These are phyloP conservation scores for Neurospora sp. DNA, from an alignment of 495 filamentous ascomycete genomes.

Conservation along the genomic window DNA sequence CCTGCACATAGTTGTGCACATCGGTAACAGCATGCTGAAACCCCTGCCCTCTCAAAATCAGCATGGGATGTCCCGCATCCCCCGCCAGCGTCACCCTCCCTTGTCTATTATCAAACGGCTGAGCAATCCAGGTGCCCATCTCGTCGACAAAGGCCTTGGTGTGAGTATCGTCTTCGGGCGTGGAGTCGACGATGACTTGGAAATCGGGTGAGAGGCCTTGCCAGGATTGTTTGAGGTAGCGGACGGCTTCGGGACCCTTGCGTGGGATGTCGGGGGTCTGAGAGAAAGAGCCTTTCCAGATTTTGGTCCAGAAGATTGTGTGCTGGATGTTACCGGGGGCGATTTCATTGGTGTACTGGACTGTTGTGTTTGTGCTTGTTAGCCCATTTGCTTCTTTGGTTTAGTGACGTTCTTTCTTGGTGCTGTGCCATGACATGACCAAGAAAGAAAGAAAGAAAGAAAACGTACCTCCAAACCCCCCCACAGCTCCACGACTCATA, in stretches of 20 bases:
- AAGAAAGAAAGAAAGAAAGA: neutral
- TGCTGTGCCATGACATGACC: too few species aligned
- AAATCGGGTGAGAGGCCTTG: conserved; percentile 29
- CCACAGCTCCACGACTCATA: conserved; percentile 13
- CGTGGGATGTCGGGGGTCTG: conserved; percentile 4
- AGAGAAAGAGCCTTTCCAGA: conserved; percentile 18
- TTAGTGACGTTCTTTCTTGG: too few species aligned
- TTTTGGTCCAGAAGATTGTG: conserved; percentile 24
- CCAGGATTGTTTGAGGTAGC: conserved; percentile 28
- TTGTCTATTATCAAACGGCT: conserved; percentile 36
- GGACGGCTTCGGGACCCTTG: conserved; percentile 20
- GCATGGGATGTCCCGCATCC: conserved; percentile 52
- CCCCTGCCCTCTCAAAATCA: conserved; percentile 11
- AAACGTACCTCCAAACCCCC: conserved; percentile 10
- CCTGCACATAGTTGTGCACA: conserved; percentile 25
- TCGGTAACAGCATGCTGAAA: conserved; percentile 31
- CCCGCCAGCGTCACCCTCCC: conserved; percentile 44
- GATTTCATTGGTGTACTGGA: conserved; percentile 10
- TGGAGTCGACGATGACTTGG: conserved; percentile 29
- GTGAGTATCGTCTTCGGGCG: conserved; percentile 23
- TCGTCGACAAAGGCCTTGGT: conserved; percentile 16
- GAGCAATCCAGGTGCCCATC: conserved; percentile 27
- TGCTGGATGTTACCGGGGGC: neutral
- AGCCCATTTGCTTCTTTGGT: neutral
- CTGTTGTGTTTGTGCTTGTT: neutral